Evolutionary conservation across 495 filamentous ascomycete species (phyloP).

Genomic region (Aspergillus nanangensis): DNA sequence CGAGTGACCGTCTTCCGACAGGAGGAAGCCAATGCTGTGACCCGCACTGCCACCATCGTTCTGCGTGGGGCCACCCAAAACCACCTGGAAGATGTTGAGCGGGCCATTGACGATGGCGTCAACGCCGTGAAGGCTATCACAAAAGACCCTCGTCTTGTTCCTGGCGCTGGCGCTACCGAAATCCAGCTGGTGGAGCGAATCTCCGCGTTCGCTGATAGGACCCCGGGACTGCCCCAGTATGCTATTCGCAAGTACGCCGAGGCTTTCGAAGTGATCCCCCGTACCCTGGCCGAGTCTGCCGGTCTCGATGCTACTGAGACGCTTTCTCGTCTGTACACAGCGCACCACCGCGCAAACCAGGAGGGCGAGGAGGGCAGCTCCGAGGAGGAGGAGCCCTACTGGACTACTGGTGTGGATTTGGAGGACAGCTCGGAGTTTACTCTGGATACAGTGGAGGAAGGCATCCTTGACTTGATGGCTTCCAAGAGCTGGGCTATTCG

Average conservation of each 20-base stretch:
- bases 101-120: conserved; percentile 96
- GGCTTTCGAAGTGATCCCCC: conserved; percentile 94
- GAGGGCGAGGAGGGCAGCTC: conserved; percentile 28
- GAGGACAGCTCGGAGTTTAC: conserved; percentile 79
- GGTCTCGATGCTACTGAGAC: conserved; percentile 96
- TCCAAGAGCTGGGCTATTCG: conserved; percentile 96
- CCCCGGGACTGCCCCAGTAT: conserved; percentile 87
- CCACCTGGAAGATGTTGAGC: conserved; percentile 94
- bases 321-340: conserved; percentile 83
- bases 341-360: conserved; percentile 62
- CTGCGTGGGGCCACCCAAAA: conserved; percentile 96
- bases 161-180: conserved; percentile 93
- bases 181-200: conserved; percentile 93
- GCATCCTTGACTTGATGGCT: conserved; percentile 87
- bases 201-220: conserved; percentile 81
- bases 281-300: conserved; percentile 88
- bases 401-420: conserved; percentile 90
- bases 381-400: conserved; percentile 63
- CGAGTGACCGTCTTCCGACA: conserved; percentile 98
- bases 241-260: conserved; percentile 96
- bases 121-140: conserved; percentile 99
- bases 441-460: conserved; percentile 81
- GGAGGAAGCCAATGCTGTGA: conserved; percentile 85
- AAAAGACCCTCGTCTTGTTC: conserved; percentile 83
- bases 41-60: conserved; percentile 90